A percentile compares a stretch with the other conserved stretches of the same genome.
Conservation (phyloP, 2,329 filamentous ascomycete genomes). For the Knufia fluminis region DNA sequence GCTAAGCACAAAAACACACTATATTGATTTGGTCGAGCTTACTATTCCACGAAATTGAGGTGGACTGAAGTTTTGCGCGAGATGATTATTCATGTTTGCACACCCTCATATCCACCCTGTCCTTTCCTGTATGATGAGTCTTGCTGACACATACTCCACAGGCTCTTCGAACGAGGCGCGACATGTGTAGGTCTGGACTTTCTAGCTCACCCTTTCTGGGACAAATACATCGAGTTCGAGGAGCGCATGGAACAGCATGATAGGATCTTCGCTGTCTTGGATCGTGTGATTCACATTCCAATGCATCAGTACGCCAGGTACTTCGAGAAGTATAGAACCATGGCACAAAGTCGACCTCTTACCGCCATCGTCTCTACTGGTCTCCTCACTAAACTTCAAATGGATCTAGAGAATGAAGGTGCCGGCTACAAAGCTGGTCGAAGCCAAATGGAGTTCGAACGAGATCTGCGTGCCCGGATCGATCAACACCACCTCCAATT, state of each 20-base stretch:
- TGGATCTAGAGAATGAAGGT: conserved; percentile 62
- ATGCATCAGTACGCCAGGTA: conserved; percentile 95
- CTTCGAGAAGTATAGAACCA: conserved; percentile 77
- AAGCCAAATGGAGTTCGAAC: conserved; percentile 69
- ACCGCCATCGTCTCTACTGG: conserved; percentile 62
- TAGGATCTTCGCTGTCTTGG: conserved; percentile 74
- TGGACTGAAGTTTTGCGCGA: conserved; percentile 9
- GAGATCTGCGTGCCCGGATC: conserved; percentile 69
- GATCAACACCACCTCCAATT: conserved; percentile 72
- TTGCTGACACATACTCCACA: conserved; percentile 41
- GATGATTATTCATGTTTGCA: conserved; percentile 39
- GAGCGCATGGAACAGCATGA: conserved; percentile 78
- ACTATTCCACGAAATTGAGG: not conserved
- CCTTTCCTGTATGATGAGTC: conserved; percentile 24
- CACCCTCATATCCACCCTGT: conserved; percentile 29
- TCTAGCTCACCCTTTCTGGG: conserved; percentile 92
- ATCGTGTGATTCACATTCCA: conserved; percentile 76
- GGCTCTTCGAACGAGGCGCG: conserved; percentile 85
- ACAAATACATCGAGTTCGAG: conserved; percentile 97
- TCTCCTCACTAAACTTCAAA: conserved; percentile 56
- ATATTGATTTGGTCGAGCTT: conserved; percentile 31
- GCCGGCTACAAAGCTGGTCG: conserved; percentile 44
- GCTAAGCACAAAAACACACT: conserved; percentile 8
- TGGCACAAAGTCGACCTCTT: conserved; percentile 65
- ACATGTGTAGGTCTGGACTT: conserved; percentile 84